These are phyloP conservation scores for Saccharomycopsis sp. DNA, from an alignment of 805 yeast genomes.

Conservation along the genomic window DNA sequence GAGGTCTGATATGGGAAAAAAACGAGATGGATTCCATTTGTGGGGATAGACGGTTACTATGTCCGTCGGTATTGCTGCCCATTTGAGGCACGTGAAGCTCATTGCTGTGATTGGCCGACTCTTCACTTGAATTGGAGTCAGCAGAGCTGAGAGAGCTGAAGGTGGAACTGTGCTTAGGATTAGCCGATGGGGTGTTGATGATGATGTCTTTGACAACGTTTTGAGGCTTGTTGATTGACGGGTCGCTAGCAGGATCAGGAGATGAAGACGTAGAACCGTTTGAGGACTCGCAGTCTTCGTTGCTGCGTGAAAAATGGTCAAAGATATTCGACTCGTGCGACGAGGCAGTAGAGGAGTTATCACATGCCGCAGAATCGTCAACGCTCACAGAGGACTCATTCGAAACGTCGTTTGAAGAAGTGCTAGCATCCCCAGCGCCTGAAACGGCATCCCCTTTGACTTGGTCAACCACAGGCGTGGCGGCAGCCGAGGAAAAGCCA, in stretches of 20 bases:
- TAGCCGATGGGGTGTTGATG: constrained; percentile 3
- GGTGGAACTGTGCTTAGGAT: not conserved
- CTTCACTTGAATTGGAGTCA: not conserved
- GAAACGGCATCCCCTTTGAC: no score
- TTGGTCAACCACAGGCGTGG: not conserved
- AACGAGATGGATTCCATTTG: constrained; percentile 2
- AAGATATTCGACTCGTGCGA: constrained; percentile 4
- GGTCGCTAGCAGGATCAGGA: constrained; percentile 1
- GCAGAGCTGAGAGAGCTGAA: not conserved
- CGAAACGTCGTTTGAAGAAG: not conserved
- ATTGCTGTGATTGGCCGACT: not conserved
- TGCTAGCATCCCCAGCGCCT: not conserved
- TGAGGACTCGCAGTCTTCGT: constrained; percentile 6
- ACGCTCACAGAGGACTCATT: not conserved
- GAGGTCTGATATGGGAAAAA: constrained; percentile 9
- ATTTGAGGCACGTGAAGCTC: not conserved
- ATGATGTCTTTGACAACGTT: constrained; percentile 1
- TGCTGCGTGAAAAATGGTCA: not conserved
- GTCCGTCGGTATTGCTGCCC: not conserved
- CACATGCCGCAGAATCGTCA: not conserved
- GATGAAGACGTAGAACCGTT: constrained; percentile 5
- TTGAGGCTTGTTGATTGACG: not conserved
- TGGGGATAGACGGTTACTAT: not conserved
- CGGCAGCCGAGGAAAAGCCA: constrained; percentile 11
- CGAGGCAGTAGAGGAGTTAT: constrained; percentile 3